These are phyloP conservation scores for Priceomyces haplophilus DNA, from an alignment of 805 yeast species.

Conservation along the genomic window DNA sequence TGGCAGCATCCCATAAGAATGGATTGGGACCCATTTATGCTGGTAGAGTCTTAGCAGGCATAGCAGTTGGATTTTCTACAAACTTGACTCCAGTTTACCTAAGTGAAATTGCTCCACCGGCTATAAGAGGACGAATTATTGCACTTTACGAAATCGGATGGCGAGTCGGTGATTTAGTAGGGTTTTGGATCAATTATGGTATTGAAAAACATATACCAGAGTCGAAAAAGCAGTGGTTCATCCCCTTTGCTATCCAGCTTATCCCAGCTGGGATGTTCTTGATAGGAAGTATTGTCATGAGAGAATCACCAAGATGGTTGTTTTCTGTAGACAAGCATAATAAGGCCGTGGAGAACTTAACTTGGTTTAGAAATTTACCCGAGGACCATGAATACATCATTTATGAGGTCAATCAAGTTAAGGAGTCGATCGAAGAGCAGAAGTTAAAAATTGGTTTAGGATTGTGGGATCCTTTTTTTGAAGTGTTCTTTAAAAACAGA, in stretches of 20 bases:
- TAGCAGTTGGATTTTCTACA: constrained; percentile 35
- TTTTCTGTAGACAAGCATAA: constrained; percentile 29
- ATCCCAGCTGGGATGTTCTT: constrained; percentile 36
- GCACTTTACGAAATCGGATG: constrained; percentile 36
- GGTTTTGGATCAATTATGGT: constrained; percentile 37
- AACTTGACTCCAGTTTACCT: constrained; percentile 37
- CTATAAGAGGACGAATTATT: constrained; percentile 32
- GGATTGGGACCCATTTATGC: constrained; percentile 38
- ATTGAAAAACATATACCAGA: constrained; percentile 25
- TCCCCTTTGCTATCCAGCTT: constrained; percentile 39
- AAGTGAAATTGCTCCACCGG: constrained; percentile 35
- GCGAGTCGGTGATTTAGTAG: constrained; percentile 39
- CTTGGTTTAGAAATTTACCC: constrained; percentile 34
- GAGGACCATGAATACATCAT: constrained; percentile 32
- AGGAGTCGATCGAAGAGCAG: constrained; percentile 30
- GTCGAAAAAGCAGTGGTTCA: constrained; percentile 32
- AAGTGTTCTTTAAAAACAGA: constrained; percentile 27
- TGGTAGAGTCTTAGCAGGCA: constrained; percentile 36
- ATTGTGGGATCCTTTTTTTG: constrained; percentile 31
- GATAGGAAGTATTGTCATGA: constrained; percentile 30
- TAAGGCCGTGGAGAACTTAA: constrained; percentile 31
- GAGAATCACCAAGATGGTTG: constrained; percentile 38
- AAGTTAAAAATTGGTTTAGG: constrained; percentile 28
- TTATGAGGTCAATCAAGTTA: constrained; percentile 36
- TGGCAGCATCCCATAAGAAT: constrained; percentile 23